Conservation (phyloP, 129 eudicot species). For the Flaveria brownii region DNA sequence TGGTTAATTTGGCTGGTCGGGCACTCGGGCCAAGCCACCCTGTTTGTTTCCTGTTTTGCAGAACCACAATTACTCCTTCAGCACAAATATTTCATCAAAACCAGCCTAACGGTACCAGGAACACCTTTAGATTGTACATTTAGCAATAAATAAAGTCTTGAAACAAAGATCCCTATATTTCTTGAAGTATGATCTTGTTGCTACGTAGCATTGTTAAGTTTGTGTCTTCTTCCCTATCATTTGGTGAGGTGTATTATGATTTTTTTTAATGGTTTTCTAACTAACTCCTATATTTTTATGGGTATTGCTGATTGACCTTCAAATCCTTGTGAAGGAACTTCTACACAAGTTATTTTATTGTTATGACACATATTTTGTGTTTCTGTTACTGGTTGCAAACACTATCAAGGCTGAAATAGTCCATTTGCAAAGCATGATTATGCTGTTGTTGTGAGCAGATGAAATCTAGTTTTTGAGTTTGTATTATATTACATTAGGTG, state of each 20-base stretch:
- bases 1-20: not conserved
- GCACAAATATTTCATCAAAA: not conserved
- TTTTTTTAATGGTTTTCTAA: not conserved
- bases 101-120: not conserved
- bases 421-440: not conserved
- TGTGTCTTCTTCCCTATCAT: not conserved
- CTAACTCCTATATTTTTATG: not conserved
- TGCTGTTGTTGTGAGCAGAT: not conserved
- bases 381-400: not conserved
- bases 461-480: not conserved
- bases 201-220: not conserved
- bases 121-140: not conserved
- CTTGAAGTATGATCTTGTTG: not conserved
- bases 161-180: slow-evolving; percentile 5
- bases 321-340: not conserved
- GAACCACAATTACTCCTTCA: not conserved
- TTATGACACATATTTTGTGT: not conserved
- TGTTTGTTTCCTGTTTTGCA: not conserved
- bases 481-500: not conserved
- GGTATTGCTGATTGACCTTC: not conserved
- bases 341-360: not conserved
- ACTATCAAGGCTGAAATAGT: not conserved
- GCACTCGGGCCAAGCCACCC: not conserved
- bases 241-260: not conserved
- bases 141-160: not conserved